These are phyloP conservation scores for Nicotiana paniculata DNA, from an alignment of 257 asterid species.

Conservation along the genomic window DNA sequence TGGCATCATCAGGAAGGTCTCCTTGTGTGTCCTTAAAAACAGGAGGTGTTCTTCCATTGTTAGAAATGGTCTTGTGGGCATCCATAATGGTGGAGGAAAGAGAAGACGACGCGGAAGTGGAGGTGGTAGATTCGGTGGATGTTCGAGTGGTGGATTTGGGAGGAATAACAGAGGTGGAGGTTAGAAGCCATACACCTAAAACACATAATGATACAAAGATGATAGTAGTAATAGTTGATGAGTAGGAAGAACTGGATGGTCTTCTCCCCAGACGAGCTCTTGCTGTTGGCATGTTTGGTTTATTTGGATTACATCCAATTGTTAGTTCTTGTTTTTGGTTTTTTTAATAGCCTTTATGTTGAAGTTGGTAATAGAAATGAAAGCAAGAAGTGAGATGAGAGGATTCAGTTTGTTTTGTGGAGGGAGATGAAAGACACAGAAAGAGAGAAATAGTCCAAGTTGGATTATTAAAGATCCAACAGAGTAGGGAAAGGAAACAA, in stretches of 20 bases:
- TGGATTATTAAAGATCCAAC: conserved; percentile 51
- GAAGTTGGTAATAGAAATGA: background rate
- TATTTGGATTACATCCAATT: conserved; percentile 10
- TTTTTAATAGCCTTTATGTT: background rate
- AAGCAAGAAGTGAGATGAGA: conserved; percentile 1
- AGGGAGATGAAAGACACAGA: conserved; percentile 10
- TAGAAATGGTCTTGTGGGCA: conserved; percentile 16
- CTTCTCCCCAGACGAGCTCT: conserved; percentile 45
- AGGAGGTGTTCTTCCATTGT: conserved; percentile 12
- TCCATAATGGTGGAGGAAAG: conserved; percentile 11
- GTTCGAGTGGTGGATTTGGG: conserved; percentile 28
- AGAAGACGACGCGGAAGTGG: background rate
- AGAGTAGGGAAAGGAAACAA: conserved; percentile 60
- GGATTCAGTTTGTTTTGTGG: conserved; percentile 16
- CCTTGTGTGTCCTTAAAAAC: conserved; percentile 42
- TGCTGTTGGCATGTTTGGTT: conserved; percentile 37
- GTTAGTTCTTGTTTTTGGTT: conserved; percentile 26
- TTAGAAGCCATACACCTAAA: conserved; percentile 53
- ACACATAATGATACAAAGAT: conserved; percentile 50
- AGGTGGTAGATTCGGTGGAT: conserved; percentile 11
- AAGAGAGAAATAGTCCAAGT: conserved; percentile 4
- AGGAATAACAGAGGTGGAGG: conserved; percentile 41
- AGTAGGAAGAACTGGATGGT: conserved; percentile 35
- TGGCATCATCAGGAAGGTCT: conserved; percentile 44
- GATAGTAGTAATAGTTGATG: conserved; percentile 48